phyloP scores from a whole-genome alignment of 78 protist genomes.

The Dictyostelium citrinum region DNA sequence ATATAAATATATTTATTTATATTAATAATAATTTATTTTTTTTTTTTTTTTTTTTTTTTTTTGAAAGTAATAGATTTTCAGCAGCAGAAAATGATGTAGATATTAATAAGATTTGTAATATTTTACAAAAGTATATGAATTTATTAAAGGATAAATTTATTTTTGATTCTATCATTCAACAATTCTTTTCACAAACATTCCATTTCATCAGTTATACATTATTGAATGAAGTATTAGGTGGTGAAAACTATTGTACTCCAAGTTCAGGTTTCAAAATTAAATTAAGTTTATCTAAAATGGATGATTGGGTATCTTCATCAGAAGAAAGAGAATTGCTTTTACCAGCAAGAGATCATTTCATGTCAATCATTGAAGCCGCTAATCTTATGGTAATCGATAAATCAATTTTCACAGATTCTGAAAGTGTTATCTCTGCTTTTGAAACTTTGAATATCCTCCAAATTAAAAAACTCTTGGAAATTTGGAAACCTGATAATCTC shows the following conservation, averaged over 20 bases:
- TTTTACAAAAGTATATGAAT: conserved; percentile 25
- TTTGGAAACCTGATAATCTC: conserved; percentile 72
- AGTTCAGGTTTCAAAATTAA: conserved; percentile 54
- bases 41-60: not conserved
- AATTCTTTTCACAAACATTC: conserved; percentile 62
- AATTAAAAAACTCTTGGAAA: conserved; percentile 39
- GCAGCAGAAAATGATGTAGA: conserved; percentile 16
- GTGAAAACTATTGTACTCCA: conserved; percentile 18
- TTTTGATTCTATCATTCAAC: conserved; percentile 48
- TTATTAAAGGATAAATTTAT: conserved; percentile 34
- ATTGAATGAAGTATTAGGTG: conserved; percentile 12
- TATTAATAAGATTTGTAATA: conserved; percentile 49
- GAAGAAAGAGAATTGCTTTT: conserved; percentile 43
- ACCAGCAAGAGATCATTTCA: not conserved
- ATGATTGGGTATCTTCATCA: conserved; percentile 47
- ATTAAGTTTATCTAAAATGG: conserved; percentile 33
- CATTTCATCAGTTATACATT: conserved; percentile 35
- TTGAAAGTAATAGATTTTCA: conserved; percentile 45
- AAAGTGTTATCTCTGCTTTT: conserved; percentile 41
- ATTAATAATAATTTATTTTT: not conserved
- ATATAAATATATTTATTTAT: not conserved
- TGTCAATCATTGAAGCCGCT: conserved; percentile 43
- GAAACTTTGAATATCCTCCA: conserved; percentile 42
- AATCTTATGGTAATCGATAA: conserved; percentile 72
- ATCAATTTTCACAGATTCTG: conserved; percentile 60